phyloP scores from a whole-genome alignment of 1,284 basidiomycete species.

The Ustilago vetiveriae region DNA sequence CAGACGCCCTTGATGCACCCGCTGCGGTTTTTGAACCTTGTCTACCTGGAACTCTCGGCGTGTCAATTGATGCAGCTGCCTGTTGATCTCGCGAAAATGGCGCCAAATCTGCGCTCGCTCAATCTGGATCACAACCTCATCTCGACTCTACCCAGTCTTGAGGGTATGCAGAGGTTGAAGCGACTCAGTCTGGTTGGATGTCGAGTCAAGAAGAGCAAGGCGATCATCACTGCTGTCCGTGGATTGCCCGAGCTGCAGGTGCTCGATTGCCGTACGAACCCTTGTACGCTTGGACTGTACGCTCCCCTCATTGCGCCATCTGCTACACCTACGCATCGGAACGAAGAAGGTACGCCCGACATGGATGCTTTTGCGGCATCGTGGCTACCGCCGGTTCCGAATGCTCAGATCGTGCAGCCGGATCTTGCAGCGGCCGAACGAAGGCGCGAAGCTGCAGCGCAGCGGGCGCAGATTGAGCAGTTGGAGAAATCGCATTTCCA shows the following conservation, averaged over 20 bases:
- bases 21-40: constrained; percentile 78
- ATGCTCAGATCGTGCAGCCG: constrained; percentile 58
- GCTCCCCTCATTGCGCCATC: constrained; percentile 55
- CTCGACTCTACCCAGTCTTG: constrained; percentile 47
- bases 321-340: constrained; percentile 1
- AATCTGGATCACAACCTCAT: constrained; percentile 71
- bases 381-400: constrained; percentile 57
- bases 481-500: constrained; percentile 64
- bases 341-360: constrained; percentile 6
- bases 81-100: constrained; percentile 73
- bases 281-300: constrained; percentile 63
- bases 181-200: constrained; percentile 62
- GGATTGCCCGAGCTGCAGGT: constrained; percentile 54
- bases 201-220: constrained; percentile 51
- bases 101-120: constrained; percentile 88
- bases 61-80: constrained; percentile 85
- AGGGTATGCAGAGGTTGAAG: constrained; percentile 54
- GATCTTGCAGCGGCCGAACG: constrained; percentile 28
- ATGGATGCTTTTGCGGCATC: constrained; percentile 7
- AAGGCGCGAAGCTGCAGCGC: constrained; percentile 15
- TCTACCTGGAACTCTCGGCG: constrained; percentile 90
- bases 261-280: constrained; percentile 61
- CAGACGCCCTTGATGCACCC: constrained; percentile 13
- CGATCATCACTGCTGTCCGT: constrained; percentile 48
- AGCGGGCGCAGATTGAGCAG: constrained; percentile 30